Conservation (phyloP, 2,329 filamentous ascomycete genomes). For the Chrysoporthe puriensis region DNA sequence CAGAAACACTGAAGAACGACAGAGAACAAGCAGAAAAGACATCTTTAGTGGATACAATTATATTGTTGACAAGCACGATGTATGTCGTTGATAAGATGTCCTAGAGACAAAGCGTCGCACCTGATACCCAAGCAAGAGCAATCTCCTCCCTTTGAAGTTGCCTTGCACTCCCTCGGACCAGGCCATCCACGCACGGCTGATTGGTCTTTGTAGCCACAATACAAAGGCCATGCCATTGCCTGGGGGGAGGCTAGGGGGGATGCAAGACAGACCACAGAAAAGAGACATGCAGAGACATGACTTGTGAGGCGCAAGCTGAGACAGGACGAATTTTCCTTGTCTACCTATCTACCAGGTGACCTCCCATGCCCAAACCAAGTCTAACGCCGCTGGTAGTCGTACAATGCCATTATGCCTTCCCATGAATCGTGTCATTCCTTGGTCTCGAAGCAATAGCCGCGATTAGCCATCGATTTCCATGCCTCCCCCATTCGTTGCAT, state of each 20-base stretch:
- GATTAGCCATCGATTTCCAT: constrained; percentile 73
- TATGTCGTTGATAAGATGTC: not conserved
- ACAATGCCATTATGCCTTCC: constrained; percentile 30
- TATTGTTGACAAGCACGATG: not conserved
- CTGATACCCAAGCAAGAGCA: not conserved
- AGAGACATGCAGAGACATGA: too few relatives aligned
- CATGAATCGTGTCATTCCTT: constrained; percentile 24
- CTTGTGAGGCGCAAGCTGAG: constrained; percentile 18
- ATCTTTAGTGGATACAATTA: not conserved
- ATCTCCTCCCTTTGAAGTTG: not conserved
- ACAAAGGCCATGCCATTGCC: not conserved
- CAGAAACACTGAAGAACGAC: not conserved
- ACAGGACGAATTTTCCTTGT: constrained; percentile 15
- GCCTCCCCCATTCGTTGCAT: constrained; percentile 56
- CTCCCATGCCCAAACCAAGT: constrained; percentile 25
- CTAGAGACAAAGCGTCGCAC: constrained; percentile 1
- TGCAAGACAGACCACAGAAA: too few relatives aligned
- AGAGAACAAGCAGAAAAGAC: too few relatives aligned
- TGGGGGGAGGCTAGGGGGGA: too few relatives aligned
- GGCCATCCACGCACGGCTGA: not conserved
- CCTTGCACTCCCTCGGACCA: not conserved
- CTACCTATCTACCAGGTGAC: constrained; percentile 26
- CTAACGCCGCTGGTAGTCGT: constrained; percentile 27
- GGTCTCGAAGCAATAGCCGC: constrained; percentile 26
- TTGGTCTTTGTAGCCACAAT: not conserved